These are phyloP conservation scores for Fraxinus platypoda DNA, from an alignment of 305 asterid species.

Conservation along the genomic window DNA sequence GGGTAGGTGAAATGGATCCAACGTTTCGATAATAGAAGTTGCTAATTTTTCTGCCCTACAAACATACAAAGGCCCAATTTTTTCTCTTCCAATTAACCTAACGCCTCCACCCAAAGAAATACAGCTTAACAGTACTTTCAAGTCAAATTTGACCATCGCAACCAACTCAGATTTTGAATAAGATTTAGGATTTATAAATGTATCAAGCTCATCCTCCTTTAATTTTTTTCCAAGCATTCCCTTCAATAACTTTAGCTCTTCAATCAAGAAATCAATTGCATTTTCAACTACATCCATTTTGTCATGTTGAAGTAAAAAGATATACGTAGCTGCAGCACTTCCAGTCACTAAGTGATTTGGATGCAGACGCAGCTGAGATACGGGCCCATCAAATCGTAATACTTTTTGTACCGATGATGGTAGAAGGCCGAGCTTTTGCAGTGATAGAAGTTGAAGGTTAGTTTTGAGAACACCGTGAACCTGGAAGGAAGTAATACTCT, in stretches of 20 bases:
- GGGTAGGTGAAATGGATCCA: constrained; percentile 66
- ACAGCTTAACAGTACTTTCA: constrained; percentile 72
- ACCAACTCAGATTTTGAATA: constrained; percentile 63
- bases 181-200: constrained; percentile 35
- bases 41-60: constrained; percentile 65
- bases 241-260: constrained; percentile 73
- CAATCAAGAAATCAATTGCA: constrained; percentile 60
- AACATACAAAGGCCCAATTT: constrained; percentile 44
- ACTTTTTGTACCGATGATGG: constrained; percentile 73
- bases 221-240: constrained; percentile 40
- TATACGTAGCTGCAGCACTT: constrained; percentile 87
- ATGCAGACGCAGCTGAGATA: constrained; percentile 91
- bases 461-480: constrained; percentile 97
- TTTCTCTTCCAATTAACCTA: constrained; percentile 46
- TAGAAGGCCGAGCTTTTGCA: constrained; percentile 89
- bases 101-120: constrained; percentile 48
- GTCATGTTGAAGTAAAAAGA: constrained; percentile 87
- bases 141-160: constrained; percentile 70
- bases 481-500: constrained; percentile 68
- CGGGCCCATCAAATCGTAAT: constrained; percentile 64
- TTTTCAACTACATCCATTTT: constrained; percentile 70
- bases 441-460: constrained; percentile 84
- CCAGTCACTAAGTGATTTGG: constrained; percentile 95
- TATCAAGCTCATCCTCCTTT: constrained; percentile 39
- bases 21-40: constrained; percentile 42